Conservation (phyloP, 2,329 filamentous ascomycete genomes). For the Daldinia sp. region DNA sequence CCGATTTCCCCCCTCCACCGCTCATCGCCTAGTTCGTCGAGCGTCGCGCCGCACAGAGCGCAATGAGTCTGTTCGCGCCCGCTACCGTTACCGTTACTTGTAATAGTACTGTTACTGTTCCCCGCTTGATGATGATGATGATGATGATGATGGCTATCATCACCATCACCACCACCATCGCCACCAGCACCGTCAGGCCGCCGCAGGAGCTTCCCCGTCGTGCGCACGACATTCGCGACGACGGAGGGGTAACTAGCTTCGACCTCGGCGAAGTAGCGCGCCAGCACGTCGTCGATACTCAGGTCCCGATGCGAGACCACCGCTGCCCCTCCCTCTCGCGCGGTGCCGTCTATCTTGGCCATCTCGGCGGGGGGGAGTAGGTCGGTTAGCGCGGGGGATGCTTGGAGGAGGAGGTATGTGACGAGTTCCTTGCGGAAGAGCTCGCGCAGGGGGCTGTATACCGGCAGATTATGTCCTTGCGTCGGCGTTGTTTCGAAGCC, state of each 20-base stretch:
- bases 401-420: conserved; percentile 70
- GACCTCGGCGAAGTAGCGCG: conserved; percentile 86
- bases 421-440: conserved; percentile 84
- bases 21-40: conserved; percentile 72
- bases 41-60: conserved; percentile 75
- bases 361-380: conserved; percentile 58
- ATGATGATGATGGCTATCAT: neutral
- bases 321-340: conserved; percentile 20
- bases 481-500: neutral
- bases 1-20: conserved; percentile 73
- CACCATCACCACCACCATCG: too few relatives aligned
- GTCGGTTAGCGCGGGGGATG: conserved; percentile 63
- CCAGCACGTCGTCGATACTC: conserved; percentile 92
- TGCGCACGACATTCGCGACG: conserved; percentile 94
- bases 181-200: too few relatives aligned
- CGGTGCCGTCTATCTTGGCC: neutral
- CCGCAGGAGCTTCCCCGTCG: conserved; percentile 81
- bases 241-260: conserved; percentile 90
- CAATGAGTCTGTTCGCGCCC: conserved; percentile 60
- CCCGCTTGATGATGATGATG: neutral
- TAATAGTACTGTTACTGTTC: neutral
- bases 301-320: conserved; percentile 78
- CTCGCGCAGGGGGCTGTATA: conserved; percentile 88
- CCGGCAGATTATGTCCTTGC: conserved; percentile 48
- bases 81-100: conserved; percentile 40